Evolutionary conservation across 768 basidiomycete genomes (phyloP).

Genomic region (Leucocoprinus leucothites): DNA sequence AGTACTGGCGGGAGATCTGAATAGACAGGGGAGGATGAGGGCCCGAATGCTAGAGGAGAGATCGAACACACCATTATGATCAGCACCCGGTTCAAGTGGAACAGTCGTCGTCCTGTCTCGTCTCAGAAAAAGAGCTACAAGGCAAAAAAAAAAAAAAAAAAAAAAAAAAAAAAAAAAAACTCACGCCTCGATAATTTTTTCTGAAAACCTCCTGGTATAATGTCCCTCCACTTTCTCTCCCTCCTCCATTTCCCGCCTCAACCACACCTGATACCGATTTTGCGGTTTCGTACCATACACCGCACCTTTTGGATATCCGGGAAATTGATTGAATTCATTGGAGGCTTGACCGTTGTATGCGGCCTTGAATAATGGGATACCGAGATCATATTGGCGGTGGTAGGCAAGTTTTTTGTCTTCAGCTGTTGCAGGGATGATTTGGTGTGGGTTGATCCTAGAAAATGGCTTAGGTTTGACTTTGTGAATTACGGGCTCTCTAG

Average conservation of each 20-base stretch:
- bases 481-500: no score
- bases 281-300: constrained; percentile 42
- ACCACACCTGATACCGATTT: constrained; percentile 40
- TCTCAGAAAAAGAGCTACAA: background rate
- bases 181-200: constrained; percentile 47
- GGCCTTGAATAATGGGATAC: constrained; percentile 47
- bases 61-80: constrained; percentile 41
- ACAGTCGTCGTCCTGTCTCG: constrained; percentile 46
- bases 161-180: constrained; percentile 47
- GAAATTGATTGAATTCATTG: constrained; percentile 18
- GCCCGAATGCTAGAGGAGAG: background rate
- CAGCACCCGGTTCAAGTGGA: constrained; percentile 47
- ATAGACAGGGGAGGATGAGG: background rate
- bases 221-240: constrained; percentile 47
- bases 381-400: constrained; percentile 32
- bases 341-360: constrained; percentile 14
- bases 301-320: constrained; percentile 46
- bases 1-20: constrained; percentile 43
- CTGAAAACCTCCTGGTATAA: constrained; percentile 44
- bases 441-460: constrained; percentile 64
- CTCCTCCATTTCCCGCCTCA: constrained; percentile 26
- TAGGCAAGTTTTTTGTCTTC: background rate
- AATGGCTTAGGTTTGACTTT: no score
- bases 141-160: background rate
- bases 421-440: constrained; percentile 28